phyloP scores from a whole-genome alignment of 208 protist genomes.

The Acanthamoeba castellanii region DNA sequence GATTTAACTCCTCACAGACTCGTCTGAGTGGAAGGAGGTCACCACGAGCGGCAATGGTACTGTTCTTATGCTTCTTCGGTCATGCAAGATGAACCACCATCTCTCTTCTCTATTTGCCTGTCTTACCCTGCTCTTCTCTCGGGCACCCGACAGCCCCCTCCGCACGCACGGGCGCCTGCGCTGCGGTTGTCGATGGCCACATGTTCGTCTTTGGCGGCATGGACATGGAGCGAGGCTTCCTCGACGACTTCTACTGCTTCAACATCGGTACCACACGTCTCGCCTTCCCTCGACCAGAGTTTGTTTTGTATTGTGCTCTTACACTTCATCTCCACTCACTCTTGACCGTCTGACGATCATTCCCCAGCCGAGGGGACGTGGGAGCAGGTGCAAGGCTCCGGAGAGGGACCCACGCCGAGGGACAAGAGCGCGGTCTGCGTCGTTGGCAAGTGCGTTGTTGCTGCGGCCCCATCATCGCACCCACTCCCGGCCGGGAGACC shows the following conservation, averaged over 20 bases:
- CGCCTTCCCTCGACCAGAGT: too few relatives aligned
- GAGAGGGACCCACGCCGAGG: neutral
- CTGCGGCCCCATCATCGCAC: neutral
- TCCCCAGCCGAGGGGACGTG: neutral
- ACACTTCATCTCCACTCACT: neutral
- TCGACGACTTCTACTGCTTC: slow-evolving; percentile 13
- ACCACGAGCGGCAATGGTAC: neutral
- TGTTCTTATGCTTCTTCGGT: too few relatives aligned
- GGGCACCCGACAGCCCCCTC: neutral
- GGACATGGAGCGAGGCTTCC: slow-evolving; percentile 43
- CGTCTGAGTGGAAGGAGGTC: neutral
- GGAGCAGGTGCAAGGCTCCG: neutral
- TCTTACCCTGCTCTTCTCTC: neutral
- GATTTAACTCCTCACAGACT: neutral
- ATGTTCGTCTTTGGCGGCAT: slow-evolving; percentile 49
- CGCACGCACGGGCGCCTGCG: slow-evolving; percentile 20
- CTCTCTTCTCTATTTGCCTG: neutral
- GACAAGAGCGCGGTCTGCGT: slow-evolving; percentile 13
- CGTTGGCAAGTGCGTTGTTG: slow-evolving; percentile 13
- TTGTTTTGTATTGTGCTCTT: too few relatives aligned
- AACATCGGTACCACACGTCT: neutral
- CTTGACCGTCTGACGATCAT: neutral
- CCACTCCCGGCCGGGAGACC: neutral
- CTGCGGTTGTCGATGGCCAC: neutral
- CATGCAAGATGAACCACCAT: too few relatives aligned